These are phyloP conservation scores for Danielia reshetovae DNA, from an alignment of 805 yeast genomes.

Conservation along the genomic window DNA sequence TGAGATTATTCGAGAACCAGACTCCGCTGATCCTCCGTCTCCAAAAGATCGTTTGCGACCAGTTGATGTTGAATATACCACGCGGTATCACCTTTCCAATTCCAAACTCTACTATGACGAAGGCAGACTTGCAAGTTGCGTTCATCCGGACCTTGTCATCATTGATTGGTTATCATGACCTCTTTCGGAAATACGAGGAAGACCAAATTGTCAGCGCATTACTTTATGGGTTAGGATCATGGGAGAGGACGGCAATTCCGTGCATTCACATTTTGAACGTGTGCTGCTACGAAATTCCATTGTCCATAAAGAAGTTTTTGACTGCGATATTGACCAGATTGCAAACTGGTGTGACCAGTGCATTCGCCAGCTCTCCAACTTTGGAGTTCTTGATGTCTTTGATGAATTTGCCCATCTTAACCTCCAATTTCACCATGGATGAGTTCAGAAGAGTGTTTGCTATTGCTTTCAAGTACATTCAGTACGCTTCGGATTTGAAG, in stretches of 20 bases:
- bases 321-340: constrained; percentile 67
- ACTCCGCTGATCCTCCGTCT: constrained; percentile 37
- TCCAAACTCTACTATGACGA: constrained; percentile 41
- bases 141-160: constrained; percentile 60
- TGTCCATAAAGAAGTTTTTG: constrained; percentile 63
- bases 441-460: constrained; percentile 81
- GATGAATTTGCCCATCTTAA: constrained; percentile 60
- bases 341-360: constrained; percentile 69
- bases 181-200: constrained; percentile 53
- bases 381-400: constrained; percentile 70
- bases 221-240: constrained; percentile 58
- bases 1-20: constrained; percentile 46
- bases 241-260: constrained; percentile 78
- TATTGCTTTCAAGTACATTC: constrained; percentile 75
- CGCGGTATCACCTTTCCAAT: constrained; percentile 17
- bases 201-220: constrained; percentile 61
- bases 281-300: constrained; percentile 78
- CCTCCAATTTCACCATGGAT: constrained; percentile 68
- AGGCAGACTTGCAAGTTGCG: constrained; percentile 64
- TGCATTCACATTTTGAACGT: constrained; percentile 71
- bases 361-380: constrained; percentile 66
- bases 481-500: constrained; percentile 56
- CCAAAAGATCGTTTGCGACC: constrained; percentile 53
- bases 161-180: constrained; percentile 54
- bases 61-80: constrained; percentile 50